Evolutionary conservation across 2,329 filamentous ascomycete genomes (phyloP), one percentile per base, ranked within the genome.

Genomic region (Teratosphaeria nubilosa): DNA sequence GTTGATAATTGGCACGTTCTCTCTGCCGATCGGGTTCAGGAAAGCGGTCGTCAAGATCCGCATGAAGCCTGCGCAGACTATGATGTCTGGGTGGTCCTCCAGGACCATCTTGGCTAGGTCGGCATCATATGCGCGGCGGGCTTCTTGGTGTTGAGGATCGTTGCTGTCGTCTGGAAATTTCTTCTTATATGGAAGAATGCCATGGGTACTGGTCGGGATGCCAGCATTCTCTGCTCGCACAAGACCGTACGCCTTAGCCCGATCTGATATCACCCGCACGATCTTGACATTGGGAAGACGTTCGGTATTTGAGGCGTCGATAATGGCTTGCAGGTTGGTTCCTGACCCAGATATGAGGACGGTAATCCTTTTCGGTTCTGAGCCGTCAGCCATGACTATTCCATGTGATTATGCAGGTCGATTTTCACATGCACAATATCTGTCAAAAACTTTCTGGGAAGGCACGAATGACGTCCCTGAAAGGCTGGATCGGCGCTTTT

Each of bases 41-140:
- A 95, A 94, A 1, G 78, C 75, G 2, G 78, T 77, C 0, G 84
- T 85, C 54, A 95, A 81, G 58, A 95, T 86, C 71, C 94, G 86
- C 90, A 95, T 95, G 81, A 88, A 95, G 2, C 91, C 90, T 3
- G 88, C 86, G 64, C 91, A 87, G 9, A 94, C 86, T 54, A 95
- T 83, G 57, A 95, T 73, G 57, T 91, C 82, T 0, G 90, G 90
- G 58, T 74, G 74, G 62, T 86, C 81, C 4, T 74, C 71, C 25
- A 92, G 76, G 56, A 95, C 80, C 60, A 86, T 78, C 50, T 80
- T 73, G 0, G 89, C 88, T 62, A 95, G 77, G 51, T 88, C 88
- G 14, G 83, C 81, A 70, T 95, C 90, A 72, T 94, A 95, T 56
- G 78, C 78, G 53, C 80, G 75, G 25, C 90, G 82, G 1, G 84